phyloP scores from a whole-genome alignment of 2,329 filamentous ascomycete genomes.

The Lasiodiplodia gonubiensis region DNA sequence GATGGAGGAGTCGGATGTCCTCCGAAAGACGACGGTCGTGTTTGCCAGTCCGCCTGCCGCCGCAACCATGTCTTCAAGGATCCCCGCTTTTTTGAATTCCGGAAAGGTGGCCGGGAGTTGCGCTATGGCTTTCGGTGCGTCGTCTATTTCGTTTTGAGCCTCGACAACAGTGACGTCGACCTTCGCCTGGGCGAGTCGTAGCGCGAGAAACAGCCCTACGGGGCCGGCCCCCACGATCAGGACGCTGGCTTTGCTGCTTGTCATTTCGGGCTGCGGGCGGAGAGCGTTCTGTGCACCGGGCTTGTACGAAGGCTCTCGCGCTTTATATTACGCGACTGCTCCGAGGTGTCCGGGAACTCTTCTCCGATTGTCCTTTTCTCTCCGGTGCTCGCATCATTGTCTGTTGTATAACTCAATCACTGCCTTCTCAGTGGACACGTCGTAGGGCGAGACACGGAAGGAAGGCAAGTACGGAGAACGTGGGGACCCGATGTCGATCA shows the following conservation, averaged over 20 bases:
- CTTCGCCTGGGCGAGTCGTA: conserved; percentile 44
- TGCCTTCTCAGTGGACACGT: background rate
- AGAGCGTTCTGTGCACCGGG: background rate
- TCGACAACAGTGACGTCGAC: conserved; percentile 40
- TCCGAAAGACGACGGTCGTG: conserved; percentile 40
- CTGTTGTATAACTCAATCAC: background rate
- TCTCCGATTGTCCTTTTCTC: background rate
- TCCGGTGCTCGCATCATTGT: background rate
- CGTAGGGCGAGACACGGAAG: background rate
- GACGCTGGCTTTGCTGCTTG: conserved; percentile 32
- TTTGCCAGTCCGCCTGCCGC: conserved; percentile 36
- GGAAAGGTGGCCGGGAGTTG: conserved; percentile 50
- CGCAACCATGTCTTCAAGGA: conserved; percentile 42
- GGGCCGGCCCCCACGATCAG: conserved; percentile 50
- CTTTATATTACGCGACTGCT: background rate
- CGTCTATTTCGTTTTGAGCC: conserved; percentile 30
- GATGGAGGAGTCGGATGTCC: conserved; percentile 28
- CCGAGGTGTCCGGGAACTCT: background rate
- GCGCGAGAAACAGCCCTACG: conserved; percentile 49
- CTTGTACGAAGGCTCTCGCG: background rate
- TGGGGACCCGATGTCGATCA: conserved; percentile 2
- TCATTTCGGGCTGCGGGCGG: background rate
- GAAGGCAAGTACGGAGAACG: background rate
- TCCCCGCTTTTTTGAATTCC: conserved; percentile 44
- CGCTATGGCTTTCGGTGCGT: conserved; percentile 50